A percentile compares a stretch with the other conserved stretches of the same genome.
Evolutionary conservation across 192 early-diverging fungal genomes (phyloP).

Genomic region (Funneliformis mosseae): DNA sequence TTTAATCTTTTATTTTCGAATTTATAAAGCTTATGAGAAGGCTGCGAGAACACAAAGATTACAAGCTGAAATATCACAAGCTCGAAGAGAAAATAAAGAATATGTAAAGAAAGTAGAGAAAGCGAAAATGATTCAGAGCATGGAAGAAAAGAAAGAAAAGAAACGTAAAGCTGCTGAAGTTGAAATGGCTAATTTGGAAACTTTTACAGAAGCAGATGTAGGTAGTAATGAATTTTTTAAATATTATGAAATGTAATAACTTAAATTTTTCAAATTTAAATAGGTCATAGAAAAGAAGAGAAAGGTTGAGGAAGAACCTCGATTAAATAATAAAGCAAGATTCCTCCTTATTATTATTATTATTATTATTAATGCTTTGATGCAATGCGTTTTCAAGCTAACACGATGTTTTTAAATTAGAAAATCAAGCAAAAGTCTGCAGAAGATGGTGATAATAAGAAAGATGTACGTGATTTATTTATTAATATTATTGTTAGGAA

Average conservation of each 20-base stretch:
- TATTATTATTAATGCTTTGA: too few relatives aligned
- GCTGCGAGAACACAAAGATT: conserved; percentile 80
- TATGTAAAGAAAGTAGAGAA: conserved; percentile 87
- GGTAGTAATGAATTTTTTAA: background rate
- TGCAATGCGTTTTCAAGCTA: too few relatives aligned
- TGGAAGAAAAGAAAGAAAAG: conserved; percentile 2
- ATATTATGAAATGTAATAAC: background rate
- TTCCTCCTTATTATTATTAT: too few relatives aligned
- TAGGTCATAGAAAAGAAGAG: background rate
- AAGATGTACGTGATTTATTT: background rate
- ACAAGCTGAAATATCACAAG: conserved; percentile 80
- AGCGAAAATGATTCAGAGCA: conserved; percentile 61
- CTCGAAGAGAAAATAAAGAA: conserved; percentile 82
- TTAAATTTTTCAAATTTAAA: background rate
- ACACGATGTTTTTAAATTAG: too few relatives aligned
- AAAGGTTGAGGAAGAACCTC: background rate
- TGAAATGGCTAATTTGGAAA: background rate
- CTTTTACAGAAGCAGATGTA: background rate
- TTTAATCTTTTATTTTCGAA: background rate
- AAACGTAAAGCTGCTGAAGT: background rate
- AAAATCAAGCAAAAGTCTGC: background rate
- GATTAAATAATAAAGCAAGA: background rate
- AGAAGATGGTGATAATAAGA: background rate
- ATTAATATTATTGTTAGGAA: background rate
- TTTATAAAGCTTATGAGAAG: conserved; percentile 62